Conservation (phyloP, 805 yeast genomes). For the Cyberlindnera xylosilytica region DNA sequence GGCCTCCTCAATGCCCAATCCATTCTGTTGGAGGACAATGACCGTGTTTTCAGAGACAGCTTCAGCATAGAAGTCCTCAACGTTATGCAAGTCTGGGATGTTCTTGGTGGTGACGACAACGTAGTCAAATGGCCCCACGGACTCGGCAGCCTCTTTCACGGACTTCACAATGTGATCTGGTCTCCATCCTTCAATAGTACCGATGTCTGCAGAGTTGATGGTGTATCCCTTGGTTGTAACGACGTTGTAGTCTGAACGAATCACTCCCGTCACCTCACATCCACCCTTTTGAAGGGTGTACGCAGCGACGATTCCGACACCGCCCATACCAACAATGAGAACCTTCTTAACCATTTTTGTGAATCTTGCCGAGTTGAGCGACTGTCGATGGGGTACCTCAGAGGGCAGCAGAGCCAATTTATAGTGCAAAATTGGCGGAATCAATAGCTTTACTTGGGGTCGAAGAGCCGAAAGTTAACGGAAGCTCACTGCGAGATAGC, state of each 20-base stretch:
- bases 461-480: no score
- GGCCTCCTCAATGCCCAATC: conserved; percentile 57
- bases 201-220: conserved; percentile 58
- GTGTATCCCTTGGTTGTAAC: conserved; percentile 49
- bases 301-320: conserved; percentile 75
- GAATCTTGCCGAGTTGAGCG: no score
- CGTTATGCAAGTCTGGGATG: conserved; percentile 57
- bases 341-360: conserved; percentile 29
- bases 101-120: conserved; percentile 61
- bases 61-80: conserved; percentile 49
- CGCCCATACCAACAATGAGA: conserved; percentile 71
- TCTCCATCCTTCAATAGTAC: conserved; percentile 44
- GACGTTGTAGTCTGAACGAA: conserved; percentile 55
- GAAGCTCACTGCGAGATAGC: background rate
- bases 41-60: conserved; percentile 46
- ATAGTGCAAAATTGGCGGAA: no score
- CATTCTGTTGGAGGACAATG: conserved; percentile 58
- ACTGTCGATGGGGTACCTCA: no score
- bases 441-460: no score
- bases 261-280: conserved; percentile 41
- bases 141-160: conserved; percentile 29
- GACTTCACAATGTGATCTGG: conserved; percentile 42
- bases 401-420: no score
- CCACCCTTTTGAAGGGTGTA: conserved; percentile 40
- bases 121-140: conserved; percentile 44